These are phyloP conservation scores for Eucalyptus decipiens DNA, from an alignment of 345 rosid genomes.

Conservation along the genomic window DNA sequence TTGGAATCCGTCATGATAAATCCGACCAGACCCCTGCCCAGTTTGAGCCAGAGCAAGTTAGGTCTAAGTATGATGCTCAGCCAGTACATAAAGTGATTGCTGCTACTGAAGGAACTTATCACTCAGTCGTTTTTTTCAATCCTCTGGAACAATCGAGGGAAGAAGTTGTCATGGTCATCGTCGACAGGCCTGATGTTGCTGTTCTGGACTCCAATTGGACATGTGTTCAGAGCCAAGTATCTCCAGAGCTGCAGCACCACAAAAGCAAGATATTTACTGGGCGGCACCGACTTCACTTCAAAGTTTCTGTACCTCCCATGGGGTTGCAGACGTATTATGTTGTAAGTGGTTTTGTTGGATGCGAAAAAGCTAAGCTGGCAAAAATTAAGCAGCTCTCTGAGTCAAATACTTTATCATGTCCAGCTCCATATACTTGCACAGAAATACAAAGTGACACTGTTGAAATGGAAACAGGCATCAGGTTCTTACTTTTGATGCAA, in stretches of 20 bases:
- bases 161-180: slow-evolving; percentile 70
- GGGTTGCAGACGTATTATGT: slow-evolving; percentile 85
- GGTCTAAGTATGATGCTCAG: slow-evolving; percentile 77
- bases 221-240: slow-evolving; percentile 80
- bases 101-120: slow-evolving; percentile 67
- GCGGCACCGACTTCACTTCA: slow-evolving; percentile 84
- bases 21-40: slow-evolving; percentile 62
- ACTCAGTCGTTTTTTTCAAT: slow-evolving; percentile 70
- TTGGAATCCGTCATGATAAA: slow-evolving; percentile 77
- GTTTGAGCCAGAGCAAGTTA: slow-evolving; percentile 70
- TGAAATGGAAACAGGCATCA: slow-evolving; percentile 66
- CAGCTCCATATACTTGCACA: slow-evolving; percentile 63
- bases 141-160: slow-evolving; percentile 81
- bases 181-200: slow-evolving; percentile 60
- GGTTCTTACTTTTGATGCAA: slow-evolving; percentile 54
- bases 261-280: slow-evolving; percentile 58
- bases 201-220: slow-evolving; percentile 87
- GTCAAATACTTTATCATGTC: slow-evolving; percentile 48
- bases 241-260: slow-evolving; percentile 91
- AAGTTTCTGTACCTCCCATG: slow-evolving; percentile 83
- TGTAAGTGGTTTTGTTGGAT: slow-evolving; percentile 66
- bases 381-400: slow-evolving; percentile 42
- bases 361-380: slow-evolving; percentile 69
- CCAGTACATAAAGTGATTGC: slow-evolving; percentile 62
- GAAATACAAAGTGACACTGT: slow-evolving; percentile 41